Base-by-base conservation (phyloP, 192 early-diverging fungal species). In the Chytriomyces sp. region DNA sequence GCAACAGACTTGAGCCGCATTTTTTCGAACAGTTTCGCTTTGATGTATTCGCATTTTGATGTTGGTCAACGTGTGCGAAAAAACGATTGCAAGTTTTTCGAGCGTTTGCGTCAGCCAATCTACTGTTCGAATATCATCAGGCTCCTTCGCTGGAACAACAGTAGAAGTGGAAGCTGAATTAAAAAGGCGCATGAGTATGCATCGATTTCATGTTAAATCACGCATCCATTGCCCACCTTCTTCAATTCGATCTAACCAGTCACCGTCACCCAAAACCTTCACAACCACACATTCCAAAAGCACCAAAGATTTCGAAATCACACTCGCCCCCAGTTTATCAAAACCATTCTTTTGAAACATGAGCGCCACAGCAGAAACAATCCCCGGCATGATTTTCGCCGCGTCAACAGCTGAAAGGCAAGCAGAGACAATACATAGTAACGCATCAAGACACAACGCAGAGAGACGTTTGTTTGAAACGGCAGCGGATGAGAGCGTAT, bases 341-440 rank as follows among this genome's bases (percentile, higher is more conserved):
- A 9, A 11, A 9, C 11, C 35, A 2, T 6, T 20, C n/a, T 7
- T 65, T 35, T 75, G 50, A 48, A 75, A n/a, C 11, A 75, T 50
- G 7, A 64, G n/a, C 23, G 60, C 73, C 0, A 75, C 48, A 28
- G 23, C 47, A 18, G 62, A 45, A 26, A 65, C 73, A 23, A 75
- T 6, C 7, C 73, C 73, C 5, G 73, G 73, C 43, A 75, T 16
- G 16, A 75, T 49, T 35, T 44, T 45, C 11, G 73, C 61, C 18
- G 62, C n/a, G 28, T 66, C 60, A 26, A 11, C 18, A 3, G 61
- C 26, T 3, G 28, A 11, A 0, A 75, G n/a, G 13, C n/a, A 7
- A 7, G 4, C 48, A 11, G 20, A 57, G 48, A 64, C 18, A 9
- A 75, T 64, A 16, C 20, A n/a, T 16, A 9, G n/a, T 16, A 75